Conservation (phyloP, 1,284 basidiomycete species). For the Tylopilus orsonianus region DNA sequence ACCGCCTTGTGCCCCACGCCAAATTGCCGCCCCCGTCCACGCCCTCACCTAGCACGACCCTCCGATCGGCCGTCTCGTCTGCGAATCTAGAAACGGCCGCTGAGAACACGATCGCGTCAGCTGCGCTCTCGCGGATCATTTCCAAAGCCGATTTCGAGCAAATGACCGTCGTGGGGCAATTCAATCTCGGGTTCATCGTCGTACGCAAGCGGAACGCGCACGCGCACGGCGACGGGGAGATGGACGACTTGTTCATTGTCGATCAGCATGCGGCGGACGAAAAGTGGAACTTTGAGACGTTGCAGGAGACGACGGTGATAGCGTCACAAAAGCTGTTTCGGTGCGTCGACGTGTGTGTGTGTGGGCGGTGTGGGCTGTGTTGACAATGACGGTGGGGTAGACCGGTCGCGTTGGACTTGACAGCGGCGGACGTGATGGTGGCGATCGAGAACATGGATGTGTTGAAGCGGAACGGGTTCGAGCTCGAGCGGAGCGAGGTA, state of each 20-base stretch:
- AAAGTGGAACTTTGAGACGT: constrained; percentile 96
- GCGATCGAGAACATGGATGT: constrained; percentile 86
- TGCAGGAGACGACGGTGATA: constrained; percentile 87
- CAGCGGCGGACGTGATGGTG: constrained; percentile 87
- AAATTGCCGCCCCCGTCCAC: neutral
- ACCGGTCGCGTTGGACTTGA: constrained; percentile 78
- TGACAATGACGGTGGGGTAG: too few species aligned
- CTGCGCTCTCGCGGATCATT: constrained; percentile 82
- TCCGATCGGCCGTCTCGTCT: constrained; percentile 36
- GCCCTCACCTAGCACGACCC: constrained; percentile 20
- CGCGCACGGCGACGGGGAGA: constrained; percentile 14
- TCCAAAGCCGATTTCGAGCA: constrained; percentile 81
- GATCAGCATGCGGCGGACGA: constrained; percentile 93
- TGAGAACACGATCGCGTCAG: constrained; percentile 60
- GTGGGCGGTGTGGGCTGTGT: neutral
- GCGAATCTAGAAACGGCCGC: constrained; percentile 65
- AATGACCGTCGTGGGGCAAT: constrained; percentile 93
- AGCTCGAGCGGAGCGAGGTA: constrained; percentile 59
- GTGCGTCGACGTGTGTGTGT: constrained; percentile 41
- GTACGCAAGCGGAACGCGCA: constrained; percentile 49
- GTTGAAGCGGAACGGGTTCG: constrained; percentile 87
- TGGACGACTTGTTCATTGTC: constrained; percentile 92
- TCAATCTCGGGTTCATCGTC: constrained; percentile 96
- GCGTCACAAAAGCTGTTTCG: constrained; percentile 82
- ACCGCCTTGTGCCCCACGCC: constrained; percentile 3